phyloP scores from a whole-genome alignment of 805 yeast genomes.

The Groenewaldozyma salmanticensis region DNA sequence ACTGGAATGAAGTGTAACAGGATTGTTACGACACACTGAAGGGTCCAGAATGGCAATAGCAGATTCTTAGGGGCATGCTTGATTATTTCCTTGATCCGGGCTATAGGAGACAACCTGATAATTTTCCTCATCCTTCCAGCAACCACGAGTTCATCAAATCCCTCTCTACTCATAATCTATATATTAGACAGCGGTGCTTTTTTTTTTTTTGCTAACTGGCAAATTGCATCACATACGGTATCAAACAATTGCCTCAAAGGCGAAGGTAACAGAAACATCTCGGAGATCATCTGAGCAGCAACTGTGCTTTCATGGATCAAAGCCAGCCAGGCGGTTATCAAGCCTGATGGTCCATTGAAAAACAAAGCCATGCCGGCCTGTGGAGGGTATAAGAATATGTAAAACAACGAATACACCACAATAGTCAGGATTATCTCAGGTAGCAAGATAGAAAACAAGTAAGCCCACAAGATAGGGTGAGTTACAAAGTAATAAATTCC shows the following conservation, averaged over 20 bases:
- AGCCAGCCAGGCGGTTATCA: conserved; percentile 36
- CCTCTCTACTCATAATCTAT: conserved; percentile 33
- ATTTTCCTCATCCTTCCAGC: conserved; percentile 30
- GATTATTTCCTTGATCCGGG: conserved; percentile 25
- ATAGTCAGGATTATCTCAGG: conserved; percentile 37
- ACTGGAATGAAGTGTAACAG: conserved; percentile 43
- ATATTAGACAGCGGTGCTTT: no score
- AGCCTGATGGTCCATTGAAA: conserved; percentile 43
- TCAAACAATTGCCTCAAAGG: conserved; percentile 41
- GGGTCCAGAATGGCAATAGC: conserved; percentile 34
- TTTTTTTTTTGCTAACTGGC: no score
- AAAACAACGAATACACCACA: conserved; percentile 30
- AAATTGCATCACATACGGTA: conserved; percentile 28
- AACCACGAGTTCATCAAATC: conserved; percentile 36
- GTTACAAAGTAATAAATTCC: conserved; percentile 35
- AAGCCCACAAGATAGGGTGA: conserved; percentile 39
- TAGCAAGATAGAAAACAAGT: conserved; percentile 33
- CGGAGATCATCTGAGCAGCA: conserved; percentile 35
- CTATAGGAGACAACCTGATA: conserved; percentile 24
- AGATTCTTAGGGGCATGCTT: conserved; percentile 30
- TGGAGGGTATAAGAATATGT: conserved; percentile 35
- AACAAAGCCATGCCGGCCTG: conserved; percentile 34
- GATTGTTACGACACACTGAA: conserved; percentile 30
- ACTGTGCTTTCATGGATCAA: conserved; percentile 36
- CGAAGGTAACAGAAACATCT: conserved; percentile 36